A percentile compares a stretch with the other conserved stretches of the same genome.
These are phyloP conservation scores for Mayamaea pseudoterrestris DNA, from an alignment of 108 stramenopile genomes.

Conservation along the genomic window DNA sequence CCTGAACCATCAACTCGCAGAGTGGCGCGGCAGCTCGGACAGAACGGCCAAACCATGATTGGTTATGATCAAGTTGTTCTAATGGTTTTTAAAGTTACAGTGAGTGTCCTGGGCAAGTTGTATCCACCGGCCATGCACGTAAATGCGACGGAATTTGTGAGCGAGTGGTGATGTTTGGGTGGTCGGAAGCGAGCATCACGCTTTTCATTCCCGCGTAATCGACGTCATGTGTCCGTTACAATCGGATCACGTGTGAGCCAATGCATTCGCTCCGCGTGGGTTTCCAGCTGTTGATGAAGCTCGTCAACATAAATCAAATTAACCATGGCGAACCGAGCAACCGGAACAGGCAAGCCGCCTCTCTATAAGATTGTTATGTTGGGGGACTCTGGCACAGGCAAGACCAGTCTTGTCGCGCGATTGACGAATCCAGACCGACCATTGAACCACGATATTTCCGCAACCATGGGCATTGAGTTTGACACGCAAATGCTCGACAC, in stretches of 20 bases:
- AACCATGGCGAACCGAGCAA: slow-evolving; percentile 46
- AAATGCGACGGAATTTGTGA: no score
- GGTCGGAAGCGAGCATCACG: no score
- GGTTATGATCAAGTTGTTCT: neutral
- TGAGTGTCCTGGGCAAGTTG: no score
- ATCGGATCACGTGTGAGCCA: no score
- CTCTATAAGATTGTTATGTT: slow-evolving; percentile 92
- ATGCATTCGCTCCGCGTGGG: no score
- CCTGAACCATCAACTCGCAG: slow-evolving; percentile 47
- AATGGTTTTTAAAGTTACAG: no score
- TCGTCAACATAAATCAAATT: no score
- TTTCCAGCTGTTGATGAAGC: no score
- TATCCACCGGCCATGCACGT: no score
- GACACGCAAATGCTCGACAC: slow-evolving; percentile 92
- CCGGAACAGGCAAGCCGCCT: slow-evolving; percentile 72
- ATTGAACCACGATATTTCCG: slow-evolving; percentile 81
- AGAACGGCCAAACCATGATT: slow-evolving; percentile 72
- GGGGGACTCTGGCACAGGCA: slow-evolving; percentile 87
- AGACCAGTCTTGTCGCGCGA: slow-evolving; percentile 79
- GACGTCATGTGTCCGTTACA: no score
- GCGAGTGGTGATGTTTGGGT: no score
- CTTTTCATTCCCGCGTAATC: no score
- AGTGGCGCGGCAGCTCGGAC: slow-evolving; percentile 63
- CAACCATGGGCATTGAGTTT: slow-evolving; percentile 92
- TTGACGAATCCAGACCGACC: slow-evolving; percentile 78